phyloP scores from a whole-genome alignment of 176 grass and related monocot genomes.

The Carex cristatella region DNA sequence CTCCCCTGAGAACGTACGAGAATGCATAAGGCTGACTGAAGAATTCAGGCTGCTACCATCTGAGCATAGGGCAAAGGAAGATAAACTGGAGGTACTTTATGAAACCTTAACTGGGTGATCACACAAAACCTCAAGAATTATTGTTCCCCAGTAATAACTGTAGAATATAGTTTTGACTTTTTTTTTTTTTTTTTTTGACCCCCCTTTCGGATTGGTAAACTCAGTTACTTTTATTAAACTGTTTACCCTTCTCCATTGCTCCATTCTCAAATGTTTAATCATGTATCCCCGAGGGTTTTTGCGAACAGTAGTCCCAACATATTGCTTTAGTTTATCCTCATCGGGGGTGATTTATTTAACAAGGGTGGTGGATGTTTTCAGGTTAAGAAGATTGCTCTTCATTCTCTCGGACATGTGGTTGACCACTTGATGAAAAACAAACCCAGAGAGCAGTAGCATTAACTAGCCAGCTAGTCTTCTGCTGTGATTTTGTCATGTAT shows the following conservation, averaged over 20 bases:
- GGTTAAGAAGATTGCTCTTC: conserved; percentile 72
- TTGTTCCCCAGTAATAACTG: not conserved
- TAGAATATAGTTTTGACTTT: not conserved
- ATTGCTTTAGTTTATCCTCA: not conserved
- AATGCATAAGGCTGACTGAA: conserved; percentile 45
- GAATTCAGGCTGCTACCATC: conserved; percentile 62
- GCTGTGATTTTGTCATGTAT: not conserved
- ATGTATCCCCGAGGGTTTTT: not conserved
- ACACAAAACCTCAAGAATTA: too few species aligned
- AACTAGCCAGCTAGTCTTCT: not conserved
- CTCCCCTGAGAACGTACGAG: conserved; percentile 60
- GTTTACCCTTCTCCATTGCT: not conserved
- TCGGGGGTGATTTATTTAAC: not conserved
- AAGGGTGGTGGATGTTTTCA: conserved; percentile 10
- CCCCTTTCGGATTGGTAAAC: not conserved
- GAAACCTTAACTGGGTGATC: not conserved
- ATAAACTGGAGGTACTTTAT: conserved; percentile 48
- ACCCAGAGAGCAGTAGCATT: not conserved
- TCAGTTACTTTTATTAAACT: not conserved
- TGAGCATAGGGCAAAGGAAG: conserved; percentile 64
- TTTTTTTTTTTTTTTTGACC: not conserved
- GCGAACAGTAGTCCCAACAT: too few species aligned
- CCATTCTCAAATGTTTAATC: not conserved
- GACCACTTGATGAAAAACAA: conserved; percentile 27
- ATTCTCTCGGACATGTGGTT: conserved; percentile 39